A percentile compares a stretch with the other conserved stretches of the same genome.
Conservation (phyloP, 164 flowering plant genomes). For the Malania oleifera region DNA sequence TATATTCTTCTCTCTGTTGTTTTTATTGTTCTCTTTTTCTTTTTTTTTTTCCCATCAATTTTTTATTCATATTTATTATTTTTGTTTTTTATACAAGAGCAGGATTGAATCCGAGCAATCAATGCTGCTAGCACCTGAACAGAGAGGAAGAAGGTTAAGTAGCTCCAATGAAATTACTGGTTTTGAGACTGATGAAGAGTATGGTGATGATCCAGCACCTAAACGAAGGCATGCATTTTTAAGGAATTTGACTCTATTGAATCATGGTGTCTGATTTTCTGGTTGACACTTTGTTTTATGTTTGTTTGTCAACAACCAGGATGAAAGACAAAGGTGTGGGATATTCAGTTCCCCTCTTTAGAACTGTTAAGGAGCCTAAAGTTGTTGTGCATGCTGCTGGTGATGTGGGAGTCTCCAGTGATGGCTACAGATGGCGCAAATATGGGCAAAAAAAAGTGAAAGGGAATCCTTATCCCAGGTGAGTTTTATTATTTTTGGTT, state of each 20-base stretch:
- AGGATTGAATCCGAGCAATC: background rate
- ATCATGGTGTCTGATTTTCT: background rate
- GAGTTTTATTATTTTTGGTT: background rate
- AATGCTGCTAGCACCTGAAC: background rate
- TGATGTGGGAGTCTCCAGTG: background rate
- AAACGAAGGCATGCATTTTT: background rate
- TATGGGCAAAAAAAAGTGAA: conserved; percentile 1
- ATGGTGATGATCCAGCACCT: background rate
- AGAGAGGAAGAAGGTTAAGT: background rate
- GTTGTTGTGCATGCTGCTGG: background rate
- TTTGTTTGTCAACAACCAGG: background rate
- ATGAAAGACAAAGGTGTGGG: background rate
- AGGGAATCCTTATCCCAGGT: conserved; percentile 1
- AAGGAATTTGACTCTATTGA: background rate
- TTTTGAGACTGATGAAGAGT: background rate
- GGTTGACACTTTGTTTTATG: background rate
- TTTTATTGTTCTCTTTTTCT: background rate
- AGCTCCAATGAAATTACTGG: background rate
- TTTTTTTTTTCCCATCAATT: background rate
- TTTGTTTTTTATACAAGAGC: background rate
- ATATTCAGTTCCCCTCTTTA: background rate
- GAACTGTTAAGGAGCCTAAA: background rate
- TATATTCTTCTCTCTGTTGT: background rate
- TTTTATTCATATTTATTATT: background rate
- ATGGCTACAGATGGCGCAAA: background rate